These are phyloP conservation scores for Polytrichum formosum DNA, from an alignment of 225 moss, liverwort and hornwort genomes.

Conservation along the genomic window DNA sequence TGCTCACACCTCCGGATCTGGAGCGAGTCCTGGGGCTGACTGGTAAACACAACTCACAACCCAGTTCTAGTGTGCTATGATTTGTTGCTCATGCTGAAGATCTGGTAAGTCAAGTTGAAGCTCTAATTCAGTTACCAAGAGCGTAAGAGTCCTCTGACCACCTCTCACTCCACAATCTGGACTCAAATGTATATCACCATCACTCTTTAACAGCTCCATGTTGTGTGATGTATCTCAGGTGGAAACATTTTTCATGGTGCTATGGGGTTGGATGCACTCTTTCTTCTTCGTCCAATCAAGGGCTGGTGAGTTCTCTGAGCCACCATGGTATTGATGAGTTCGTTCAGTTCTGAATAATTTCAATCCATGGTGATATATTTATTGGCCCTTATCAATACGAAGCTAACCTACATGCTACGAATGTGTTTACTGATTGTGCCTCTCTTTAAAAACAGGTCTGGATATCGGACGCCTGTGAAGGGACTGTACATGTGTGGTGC, in stretches of 20 bases:
- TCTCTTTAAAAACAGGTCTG: slow-evolving; percentile 43
- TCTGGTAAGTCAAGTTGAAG: too few relatives aligned
- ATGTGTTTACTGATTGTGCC: neutral
- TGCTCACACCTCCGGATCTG: slow-evolving; percentile 91
- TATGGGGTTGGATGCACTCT: slow-evolving; percentile 83
- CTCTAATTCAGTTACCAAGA: too few relatives aligned
- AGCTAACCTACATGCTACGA: too few relatives aligned
- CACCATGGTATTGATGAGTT: too few relatives aligned
- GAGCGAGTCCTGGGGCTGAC: slow-evolving; percentile 81
- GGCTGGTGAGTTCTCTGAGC: slow-evolving; percentile 56
- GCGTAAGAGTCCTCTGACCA: too few relatives aligned
- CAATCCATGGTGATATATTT: too few relatives aligned
- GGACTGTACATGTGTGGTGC: slow-evolving; percentile 84
- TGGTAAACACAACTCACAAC: slow-evolving; percentile 29
- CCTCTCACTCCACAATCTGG: neutral
- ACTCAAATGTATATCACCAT: neutral
- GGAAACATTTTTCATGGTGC: slow-evolving; percentile 93
- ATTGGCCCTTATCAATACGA: too few relatives aligned
- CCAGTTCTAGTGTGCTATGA: neutral
- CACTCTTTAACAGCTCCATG: too few relatives aligned
- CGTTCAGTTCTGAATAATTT: too few relatives aligned
- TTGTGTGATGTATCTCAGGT: slow-evolving; percentile 40
- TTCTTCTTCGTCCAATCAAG: slow-evolving; percentile 78
- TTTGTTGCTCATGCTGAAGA: neutral
- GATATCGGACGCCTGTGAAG: slow-evolving; percentile 66